Base-by-base conservation (phyloP, 1,284 basidiomycete species). In the Porogramme epimiltina region DNA sequence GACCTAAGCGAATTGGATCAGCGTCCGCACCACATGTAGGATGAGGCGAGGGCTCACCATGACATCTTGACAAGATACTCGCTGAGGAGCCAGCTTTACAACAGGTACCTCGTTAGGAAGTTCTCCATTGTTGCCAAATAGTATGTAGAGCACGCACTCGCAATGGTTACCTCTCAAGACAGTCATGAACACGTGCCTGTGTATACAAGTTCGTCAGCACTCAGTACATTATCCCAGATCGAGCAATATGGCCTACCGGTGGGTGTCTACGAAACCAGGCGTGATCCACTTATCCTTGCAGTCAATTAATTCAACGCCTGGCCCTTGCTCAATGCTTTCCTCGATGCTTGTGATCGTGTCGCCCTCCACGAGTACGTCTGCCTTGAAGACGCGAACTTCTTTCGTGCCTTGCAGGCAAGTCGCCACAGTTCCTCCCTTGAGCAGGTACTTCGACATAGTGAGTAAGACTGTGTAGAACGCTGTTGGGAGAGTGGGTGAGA, bases 201-300 rank as follows among this genome's bases (percentile, higher is more conserved):
- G 23, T 15, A 25, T 10, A 33, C 18, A 37, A n/a, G n/a, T n/a
- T 31, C 16, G 8, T 37, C 16, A 13, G 34, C 6, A n/a, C 13
- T 10, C 34, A 37, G 34, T 18, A 37, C n/a, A 15, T 15, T 15
- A 31, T 8, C 28, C 8, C 8, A 15, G 28, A 8, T 31, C 28
- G 28, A 31, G 28, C 9, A 31, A 31, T 15, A 31, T 31, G 24
- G 19, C 60, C 11, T 34, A 68, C 68, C 68, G 56, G 48, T 70
- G 68, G 1, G 67, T 70, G 47, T 70, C 68, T 25, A 70, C 58
- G 45, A 67, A 63, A 1, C 68, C 68, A 16, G 68, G 68, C 0
- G 65, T 62, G 13, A 68, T 62, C 68, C 68, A 70, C 56, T 67
- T 68, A 47, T 61, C 58, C n/a, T 47, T 42, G 51, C 66, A 67